These are phyloP conservation scores for Erodium chrysanthum DNA, from an alignment of 441 rosid genomes.

Conservation along the genomic window DNA sequence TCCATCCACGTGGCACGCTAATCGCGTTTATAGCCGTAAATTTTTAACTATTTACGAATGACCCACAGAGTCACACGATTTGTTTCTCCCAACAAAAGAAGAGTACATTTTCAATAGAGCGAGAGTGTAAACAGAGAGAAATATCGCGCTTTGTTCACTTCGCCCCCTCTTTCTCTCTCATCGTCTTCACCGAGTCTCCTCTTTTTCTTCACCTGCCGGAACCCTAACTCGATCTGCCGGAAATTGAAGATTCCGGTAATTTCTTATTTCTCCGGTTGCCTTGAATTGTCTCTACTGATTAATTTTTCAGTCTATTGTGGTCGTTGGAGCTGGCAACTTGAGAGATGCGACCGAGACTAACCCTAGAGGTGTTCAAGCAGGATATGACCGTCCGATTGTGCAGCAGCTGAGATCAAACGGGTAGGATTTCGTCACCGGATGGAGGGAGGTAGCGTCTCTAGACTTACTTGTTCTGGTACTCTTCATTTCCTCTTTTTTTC, in stretches of 20 bases:
- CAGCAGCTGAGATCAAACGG: constrained; percentile 56
- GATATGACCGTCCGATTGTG: constrained; percentile 56
- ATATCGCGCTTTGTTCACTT: neutral
- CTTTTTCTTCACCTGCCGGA: constrained; percentile 25
- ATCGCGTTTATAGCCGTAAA: constrained; percentile 22
- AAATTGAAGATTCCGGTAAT: constrained; percentile 31
- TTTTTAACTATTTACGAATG: constrained; percentile 17
- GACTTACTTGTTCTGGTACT: constrained; percentile 85
- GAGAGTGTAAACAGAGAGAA: neutral
- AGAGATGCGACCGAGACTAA: constrained; percentile 7
- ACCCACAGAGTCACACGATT: constrained; percentile 24
- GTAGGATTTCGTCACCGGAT: constrained; percentile 71
- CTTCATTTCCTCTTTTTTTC: constrained; percentile 50
- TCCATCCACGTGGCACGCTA: constrained; percentile 23
- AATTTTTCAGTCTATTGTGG: neutral
- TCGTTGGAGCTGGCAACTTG: neutral
- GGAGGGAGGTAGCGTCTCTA: constrained; percentile 99
- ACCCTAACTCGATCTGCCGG: constrained; percentile 50
- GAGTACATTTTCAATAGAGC: neutral
- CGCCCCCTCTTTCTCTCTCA: neutral
- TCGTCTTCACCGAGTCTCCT: constrained; percentile 1
- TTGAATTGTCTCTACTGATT: constrained; percentile 4
- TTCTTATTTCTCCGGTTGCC: constrained; percentile 3
- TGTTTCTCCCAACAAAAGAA: constrained; percentile 18
- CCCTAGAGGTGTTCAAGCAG: constrained; percentile 22